phyloP scores from a whole-genome alignment of 257 asterid genomes.

The Datura wrightii region DNA sequence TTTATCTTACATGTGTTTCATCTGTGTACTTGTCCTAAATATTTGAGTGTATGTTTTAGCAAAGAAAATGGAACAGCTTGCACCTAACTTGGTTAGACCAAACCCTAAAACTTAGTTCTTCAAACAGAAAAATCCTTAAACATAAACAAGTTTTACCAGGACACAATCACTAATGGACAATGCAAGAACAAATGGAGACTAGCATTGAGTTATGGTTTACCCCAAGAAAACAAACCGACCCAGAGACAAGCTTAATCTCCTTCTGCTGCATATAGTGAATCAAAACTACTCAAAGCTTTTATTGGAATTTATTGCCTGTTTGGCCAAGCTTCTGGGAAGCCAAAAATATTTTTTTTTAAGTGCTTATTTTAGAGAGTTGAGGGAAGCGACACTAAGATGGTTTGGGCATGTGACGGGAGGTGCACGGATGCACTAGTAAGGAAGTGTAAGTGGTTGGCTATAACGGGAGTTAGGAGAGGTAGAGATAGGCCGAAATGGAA shows the following conservation, averaged over 20 bases:
- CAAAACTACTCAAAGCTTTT: conserved; percentile 4
- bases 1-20: background rate
- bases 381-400: background rate
- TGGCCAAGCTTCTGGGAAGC: background rate
- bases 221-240: background rate
- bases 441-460: too few species aligned
- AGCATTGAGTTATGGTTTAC: background rate
- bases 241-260: conserved; percentile 3
- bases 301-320: conserved; percentile 13
- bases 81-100: conserved; percentile 8
- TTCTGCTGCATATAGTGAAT: background rate
- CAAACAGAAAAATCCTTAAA: conserved; percentile 11
- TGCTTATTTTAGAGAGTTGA: background rate
- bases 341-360: background rate
- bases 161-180: conserved; percentile 15
- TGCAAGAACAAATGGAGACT: conserved; percentile 1
- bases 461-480: too few species aligned
- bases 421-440: too few species aligned
- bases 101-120: conserved; percentile 15
- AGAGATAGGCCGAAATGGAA: too few species aligned
- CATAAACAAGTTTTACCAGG: background rate
- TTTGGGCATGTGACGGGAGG: too few species aligned
- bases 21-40: conserved; percentile 22
- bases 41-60: background rate
- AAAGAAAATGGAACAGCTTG: background rate